phyloP scores from a whole-genome alignment of 805 yeast genomes.

The Starmerella potacharoeniae region DNA sequence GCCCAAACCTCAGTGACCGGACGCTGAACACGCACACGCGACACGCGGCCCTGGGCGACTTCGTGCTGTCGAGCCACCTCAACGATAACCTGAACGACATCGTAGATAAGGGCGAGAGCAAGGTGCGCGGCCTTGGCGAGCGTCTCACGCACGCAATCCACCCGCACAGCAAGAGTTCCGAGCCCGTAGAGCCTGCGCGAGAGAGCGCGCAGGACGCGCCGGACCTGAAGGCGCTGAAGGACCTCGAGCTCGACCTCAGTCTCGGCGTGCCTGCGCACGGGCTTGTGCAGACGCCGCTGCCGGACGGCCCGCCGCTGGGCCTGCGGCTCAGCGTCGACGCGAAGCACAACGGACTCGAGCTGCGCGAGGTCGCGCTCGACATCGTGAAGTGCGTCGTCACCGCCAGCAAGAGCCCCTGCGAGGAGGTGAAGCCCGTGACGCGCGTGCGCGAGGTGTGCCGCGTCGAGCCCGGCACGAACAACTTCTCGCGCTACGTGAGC shows the following conservation, averaged over 20 bases:
- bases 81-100: background rate
- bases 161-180: background rate
- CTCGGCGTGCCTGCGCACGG: background rate
- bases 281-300: background rate
- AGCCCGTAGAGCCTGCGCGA: background rate
- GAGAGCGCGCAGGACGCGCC: background rate
- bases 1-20: background rate
- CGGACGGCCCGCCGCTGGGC: background rate
- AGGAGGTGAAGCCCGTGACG: background rate
- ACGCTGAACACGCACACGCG: background rate
- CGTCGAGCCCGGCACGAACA: background rate
- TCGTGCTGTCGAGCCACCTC: background rate
- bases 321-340: background rate
- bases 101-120: background rate
- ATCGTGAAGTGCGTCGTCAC: conserved; percentile 5
- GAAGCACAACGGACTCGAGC: background rate
- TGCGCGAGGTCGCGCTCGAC: background rate
- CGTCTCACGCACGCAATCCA: background rate
- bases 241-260: background rate
- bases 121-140: background rate
- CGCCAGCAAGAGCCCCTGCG: conserved; percentile 4
- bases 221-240: background rate
- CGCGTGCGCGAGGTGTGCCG: too few species aligned
- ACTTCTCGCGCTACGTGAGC: background rate
- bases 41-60: background rate